These are phyloP conservation scores for Podaxis carcinomalis DNA, from an alignment of 768 basidiomycete species.

Conservation along the genomic window DNA sequence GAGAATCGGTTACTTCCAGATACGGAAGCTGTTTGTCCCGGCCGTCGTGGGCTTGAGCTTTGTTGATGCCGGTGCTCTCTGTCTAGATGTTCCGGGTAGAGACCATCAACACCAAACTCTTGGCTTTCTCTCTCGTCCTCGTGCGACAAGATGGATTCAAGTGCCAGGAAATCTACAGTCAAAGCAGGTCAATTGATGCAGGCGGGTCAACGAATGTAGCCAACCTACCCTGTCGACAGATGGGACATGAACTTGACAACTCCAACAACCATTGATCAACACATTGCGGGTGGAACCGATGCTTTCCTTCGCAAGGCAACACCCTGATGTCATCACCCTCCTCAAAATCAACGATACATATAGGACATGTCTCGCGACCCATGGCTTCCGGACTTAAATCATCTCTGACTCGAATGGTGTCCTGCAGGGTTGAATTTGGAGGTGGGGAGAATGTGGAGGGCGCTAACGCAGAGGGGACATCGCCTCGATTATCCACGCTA, in stretches of 20 bases:
- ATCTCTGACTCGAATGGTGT: constrained; percentile 18
- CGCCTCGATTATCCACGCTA: constrained; percentile 14
- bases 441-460: not conserved
- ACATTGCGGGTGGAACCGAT: constrained; percentile 85
- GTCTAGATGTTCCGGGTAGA: not conserved
- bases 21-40: not conserved
- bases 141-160: constrained; percentile 50
- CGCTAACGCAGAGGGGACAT: constrained; percentile 5
- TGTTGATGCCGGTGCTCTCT: constrained; percentile 15
- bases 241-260: constrained; percentile 85
- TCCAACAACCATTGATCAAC: constrained; percentile 94
- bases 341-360: constrained; percentile 92
- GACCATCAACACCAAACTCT: constrained; percentile 1
- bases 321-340: constrained; percentile 90
- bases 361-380: constrained; percentile 86
- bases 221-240: constrained; percentile 80
- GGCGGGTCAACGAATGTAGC: not conserved
- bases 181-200: constrained; percentile 6
- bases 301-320: constrained; percentile 87
- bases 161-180: constrained; percentile 47
- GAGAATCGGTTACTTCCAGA: constrained; percentile 38
- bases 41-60: not conserved
- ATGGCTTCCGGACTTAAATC: constrained; percentile 60
- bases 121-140: constrained; percentile 12
- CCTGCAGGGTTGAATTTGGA: constrained; percentile 3